Evolutionary conservation across 2,329 filamentous ascomycete species (phyloP), one percentile per base, ranked within the genome.

Genomic region (Calonectria pauciramosa): DNA sequence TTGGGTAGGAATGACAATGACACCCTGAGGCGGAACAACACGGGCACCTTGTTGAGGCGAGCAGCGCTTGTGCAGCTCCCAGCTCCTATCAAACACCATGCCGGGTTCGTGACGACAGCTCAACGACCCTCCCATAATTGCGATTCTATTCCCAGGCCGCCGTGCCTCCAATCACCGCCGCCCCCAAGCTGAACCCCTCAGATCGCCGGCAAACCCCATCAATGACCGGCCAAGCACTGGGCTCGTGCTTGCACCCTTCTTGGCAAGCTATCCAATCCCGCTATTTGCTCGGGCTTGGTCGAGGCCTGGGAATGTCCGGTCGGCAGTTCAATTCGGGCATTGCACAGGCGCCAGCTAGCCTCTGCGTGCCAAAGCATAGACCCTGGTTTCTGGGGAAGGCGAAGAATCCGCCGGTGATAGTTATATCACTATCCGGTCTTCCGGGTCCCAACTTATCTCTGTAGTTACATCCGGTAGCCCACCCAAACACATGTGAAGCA

Each of bases 241-340:
- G 65, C 71, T 69, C 56, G 66, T 65, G 56, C 67, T 56, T 65
- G 59, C 71, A 66, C 66, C 66, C 66, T 36, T 64, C 59, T 51
- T 30, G 28, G 63, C 28, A 20, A 68, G 28, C 38, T 51, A 65
- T 52, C 56, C 36, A 65, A 56, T 56, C 66, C 28, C 36, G 30
- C n/a, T 44, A 38, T 26, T 38, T 70, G 66, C 26, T 63, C 36
- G 56, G 44, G 41, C 38, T 41, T 32, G 34, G 38, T 47, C 41
- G 49, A 59, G 67, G 32, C 71, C 59, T 68, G 56, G 47, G 66
- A 36, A 47, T 65, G 56, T 49, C 38, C 38, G 71, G 20, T 34
- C 54, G 68, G 68, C 68, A 65, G 26, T 64, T 60, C 51, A 51
- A 63, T 26, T 59, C 47, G 56, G 30, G n/a, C 68, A 64, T 59